phyloP scores from a whole-genome alignment of 345 rosid species.

The Eucalyptus shirleyi region DNA sequence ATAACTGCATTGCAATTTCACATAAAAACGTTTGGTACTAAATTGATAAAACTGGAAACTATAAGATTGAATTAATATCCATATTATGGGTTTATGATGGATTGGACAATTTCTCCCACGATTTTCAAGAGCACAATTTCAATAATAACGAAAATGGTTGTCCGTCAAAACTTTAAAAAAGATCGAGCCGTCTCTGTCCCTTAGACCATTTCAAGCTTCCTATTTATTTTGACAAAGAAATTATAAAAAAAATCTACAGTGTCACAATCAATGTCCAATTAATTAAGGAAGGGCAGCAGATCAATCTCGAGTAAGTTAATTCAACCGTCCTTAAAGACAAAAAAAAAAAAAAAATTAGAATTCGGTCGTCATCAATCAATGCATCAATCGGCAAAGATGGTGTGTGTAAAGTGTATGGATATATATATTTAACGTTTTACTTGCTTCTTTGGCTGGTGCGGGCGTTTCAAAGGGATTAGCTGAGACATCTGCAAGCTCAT shows the following conservation, averaged over 20 bases:
- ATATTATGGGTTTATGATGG: rapidly evolving
- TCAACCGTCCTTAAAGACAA: not conserved
- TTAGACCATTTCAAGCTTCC: not conserved
- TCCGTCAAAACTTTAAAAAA: not conserved
- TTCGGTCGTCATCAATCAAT: not conserved
- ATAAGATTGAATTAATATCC: rapidly evolving
- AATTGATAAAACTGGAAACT: not conserved
- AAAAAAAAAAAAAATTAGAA: not conserved
- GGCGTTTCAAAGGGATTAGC: not conserved
- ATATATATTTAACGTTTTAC: not conserved
- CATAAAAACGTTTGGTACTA: not conserved
- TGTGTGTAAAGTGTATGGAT: not conserved
- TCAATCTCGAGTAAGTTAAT: not conserved
- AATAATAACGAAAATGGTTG: not conserved
- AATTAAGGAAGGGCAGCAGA: not conserved
- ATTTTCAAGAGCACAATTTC: not conserved
- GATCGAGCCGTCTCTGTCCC: not conserved
- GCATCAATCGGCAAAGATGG: not conserved
- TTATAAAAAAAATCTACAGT: not conserved
- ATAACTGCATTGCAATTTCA: not conserved
- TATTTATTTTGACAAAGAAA: not conserved
- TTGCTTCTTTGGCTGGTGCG: not conserved
- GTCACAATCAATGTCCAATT: not conserved
- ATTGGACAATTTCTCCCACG: not conserved
- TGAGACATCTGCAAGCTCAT: not conserved